Evolutionary conservation across 31 red algal species (phyloP), one percentile per base, ranked within the genome.

Genomic region (Bonnemaisonia californica): DNA sequence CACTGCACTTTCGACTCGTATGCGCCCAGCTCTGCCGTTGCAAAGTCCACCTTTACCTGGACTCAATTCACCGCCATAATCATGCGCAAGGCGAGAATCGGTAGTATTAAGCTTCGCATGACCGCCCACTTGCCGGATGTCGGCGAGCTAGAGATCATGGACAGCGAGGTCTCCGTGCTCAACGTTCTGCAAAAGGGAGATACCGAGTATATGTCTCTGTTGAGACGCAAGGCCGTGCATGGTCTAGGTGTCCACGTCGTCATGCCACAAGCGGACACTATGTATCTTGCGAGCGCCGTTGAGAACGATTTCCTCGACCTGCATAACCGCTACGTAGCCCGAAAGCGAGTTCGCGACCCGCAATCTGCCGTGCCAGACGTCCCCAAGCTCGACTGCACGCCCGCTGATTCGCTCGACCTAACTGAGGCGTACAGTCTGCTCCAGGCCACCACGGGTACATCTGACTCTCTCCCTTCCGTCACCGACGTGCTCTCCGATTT

Each of bases 261-360:
- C 38, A 71, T 81, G 51, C 65, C 78, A 16, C 77, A 68, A 32
- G 33, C 71, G 3, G 77, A 90, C 33, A 36, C 59, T 2, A 45
- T 47, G 16, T 34, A 81, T 11, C 3, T 89, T 1, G 68, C 74
- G 24, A 72, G 47, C 9, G 36, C 76, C 2, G 29, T 74, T 40
- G 64, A 77, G 60, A 89, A 89, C 40, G 85, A 89, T 41, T 89
- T 81, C 47, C 36, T 89, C 57, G 76, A 89, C 48, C 55, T 89
- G 68, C 85, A 89, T 33, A 81, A 89, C 31, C 61, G 63, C 34
- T 89, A 80, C 39, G 67, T 89, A 22, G 56, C 64, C 30, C 62
- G 85, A 7, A 89, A 89, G 58, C 85, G 85, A 3, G 47, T 57
- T 68, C 54, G 76, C 18, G 74, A 51, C 21, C 19, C 27, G 11